These are phyloP conservation scores for Epichloe uncinata DNA, from an alignment of 2,329 filamentous ascomycete species.

Conservation along the genomic window DNA sequence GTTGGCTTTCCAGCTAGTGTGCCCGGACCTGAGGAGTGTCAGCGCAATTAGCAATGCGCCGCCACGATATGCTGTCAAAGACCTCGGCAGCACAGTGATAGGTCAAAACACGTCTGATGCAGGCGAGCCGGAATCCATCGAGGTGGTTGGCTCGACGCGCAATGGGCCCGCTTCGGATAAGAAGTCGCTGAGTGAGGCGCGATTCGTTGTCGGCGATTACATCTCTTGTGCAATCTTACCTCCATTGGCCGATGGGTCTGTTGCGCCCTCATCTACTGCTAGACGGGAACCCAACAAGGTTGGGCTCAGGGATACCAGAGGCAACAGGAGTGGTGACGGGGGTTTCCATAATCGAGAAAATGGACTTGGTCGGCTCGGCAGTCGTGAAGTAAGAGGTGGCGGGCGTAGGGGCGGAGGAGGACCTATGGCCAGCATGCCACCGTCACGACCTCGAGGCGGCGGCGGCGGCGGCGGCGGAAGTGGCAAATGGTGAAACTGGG, in stretches of 20 bases:
- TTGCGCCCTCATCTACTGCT: constrained; percentile 45
- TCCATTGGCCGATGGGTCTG: constrained; percentile 58
- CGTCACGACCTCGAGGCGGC: constrained; percentile 15
- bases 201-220: constrained; percentile 83
- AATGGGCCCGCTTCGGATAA: constrained; percentile 50
- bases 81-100: constrained; percentile 72
- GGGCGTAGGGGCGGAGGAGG: constrained; percentile 27
- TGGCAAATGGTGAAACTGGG: constrained; percentile 15
- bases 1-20: constrained; percentile 77
- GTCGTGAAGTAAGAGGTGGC: constrained; percentile 23
- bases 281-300: constrained; percentile 12
- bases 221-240: constrained; percentile 71
- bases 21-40: constrained; percentile 50
- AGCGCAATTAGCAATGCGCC: constrained; percentile 12
- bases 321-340: constrained; percentile 14
- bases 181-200: constrained; percentile 63
- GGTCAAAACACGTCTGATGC: constrained; percentile 41
- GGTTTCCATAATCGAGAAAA: constrained; percentile 14
- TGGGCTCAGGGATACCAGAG: constrained; percentile 8
- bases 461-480: constrained; percentile 8
- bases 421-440: constrained; percentile 22
- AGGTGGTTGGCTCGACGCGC: constrained; percentile 18
- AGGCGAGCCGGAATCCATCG: constrained; percentile 25
- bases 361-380: constrained; percentile 20
- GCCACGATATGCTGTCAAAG: constrained; percentile 59